Percentiles rank a stretch among this genome's conserved stretches.
Conservation (phyloP, 345 rosid species). For the Dipteronia dyeriana region DNA sequence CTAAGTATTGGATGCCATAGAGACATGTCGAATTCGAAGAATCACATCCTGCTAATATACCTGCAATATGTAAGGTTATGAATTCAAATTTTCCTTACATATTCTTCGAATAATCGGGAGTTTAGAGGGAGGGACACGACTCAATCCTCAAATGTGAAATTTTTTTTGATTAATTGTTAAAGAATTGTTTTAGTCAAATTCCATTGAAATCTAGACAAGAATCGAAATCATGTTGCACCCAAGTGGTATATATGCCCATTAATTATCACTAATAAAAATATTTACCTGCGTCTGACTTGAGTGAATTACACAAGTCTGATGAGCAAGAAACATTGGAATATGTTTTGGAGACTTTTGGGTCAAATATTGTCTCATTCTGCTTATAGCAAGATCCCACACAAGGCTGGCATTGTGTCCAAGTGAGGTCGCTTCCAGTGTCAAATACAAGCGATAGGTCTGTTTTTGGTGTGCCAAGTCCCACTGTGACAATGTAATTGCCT, state of each 20-base stretch:
- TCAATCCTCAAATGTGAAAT: no score
- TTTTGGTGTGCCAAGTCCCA: constrained; percentile 66
- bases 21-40: constrained; percentile 47
- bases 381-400: constrained; percentile 50
- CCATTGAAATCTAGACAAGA: no score
- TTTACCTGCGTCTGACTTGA: constrained; percentile 56
- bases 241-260: no score
- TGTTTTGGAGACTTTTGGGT: constrained; percentile 50
- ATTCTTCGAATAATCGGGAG: no score
- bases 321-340: constrained; percentile 64
- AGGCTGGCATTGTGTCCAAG: constrained; percentile 70
- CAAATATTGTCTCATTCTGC: constrained; percentile 54
- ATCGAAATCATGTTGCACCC: no score
- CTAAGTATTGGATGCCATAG: constrained; percentile 82
- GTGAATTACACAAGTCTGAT: constrained; percentile 43
- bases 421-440: constrained; percentile 73
- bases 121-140: no score
- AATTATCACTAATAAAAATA: no score
- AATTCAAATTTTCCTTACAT: no score
- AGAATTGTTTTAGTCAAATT: no score
- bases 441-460: constrained; percentile 46
- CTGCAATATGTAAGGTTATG: constrained; percentile 26
- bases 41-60: constrained; percentile 46
- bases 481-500: constrained; percentile 53
- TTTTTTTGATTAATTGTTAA: no score